Evolutionary conservation across 768 basidiomycete species (phyloP), one percentile per base, ranked within the genome.

Genomic region (Paxillus rubicundulus): DNA sequence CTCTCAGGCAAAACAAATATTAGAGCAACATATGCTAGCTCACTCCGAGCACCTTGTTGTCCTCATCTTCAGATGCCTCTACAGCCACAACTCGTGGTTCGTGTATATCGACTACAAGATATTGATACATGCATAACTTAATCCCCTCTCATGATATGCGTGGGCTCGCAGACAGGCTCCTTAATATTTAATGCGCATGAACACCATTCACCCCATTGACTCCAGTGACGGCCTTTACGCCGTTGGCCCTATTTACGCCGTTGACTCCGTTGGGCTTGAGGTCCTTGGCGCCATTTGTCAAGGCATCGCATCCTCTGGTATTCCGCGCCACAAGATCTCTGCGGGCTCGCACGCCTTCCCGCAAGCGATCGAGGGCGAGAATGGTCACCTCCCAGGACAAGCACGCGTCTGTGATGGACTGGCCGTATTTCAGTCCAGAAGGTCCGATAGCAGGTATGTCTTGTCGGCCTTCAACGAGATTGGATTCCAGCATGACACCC

Each of bases 401-500:
- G 70, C 91, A 96, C 9, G 87, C 88, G 70, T 93, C 91, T 20
- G 93, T 94, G 6, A 95, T 89, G 8, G 87, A 89, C 66, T 87
- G 85, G 24, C 93, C 93, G 62, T 92, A 92, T 62, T 78, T 85
- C 42, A 96, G 73, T 10, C 81, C 86, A 7, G 78, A 71, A 1
- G 86, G 85, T 3, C 92, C 93, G 10, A 78, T 76, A 1, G 79
- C 63, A 4, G 92, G 85, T 53, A 95, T 87, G 60, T 92, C 85
- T 70, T 95, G 92, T 46, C 91, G 83, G 24, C 93, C 92, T 67
- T 89, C 92, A 8, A 85, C 77, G 45, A 98, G 77, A 67, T 96
- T 95, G 40, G 89, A 92, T 72, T 98, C 96, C 50, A 98, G 78
- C 95, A 98, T 98, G 49, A 94, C 90, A 42, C 92, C 93, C 81